phyloP scores from a whole-genome alignment of 2,329 filamentous ascomycete genomes.

The Xylaria multiplex region DNA sequence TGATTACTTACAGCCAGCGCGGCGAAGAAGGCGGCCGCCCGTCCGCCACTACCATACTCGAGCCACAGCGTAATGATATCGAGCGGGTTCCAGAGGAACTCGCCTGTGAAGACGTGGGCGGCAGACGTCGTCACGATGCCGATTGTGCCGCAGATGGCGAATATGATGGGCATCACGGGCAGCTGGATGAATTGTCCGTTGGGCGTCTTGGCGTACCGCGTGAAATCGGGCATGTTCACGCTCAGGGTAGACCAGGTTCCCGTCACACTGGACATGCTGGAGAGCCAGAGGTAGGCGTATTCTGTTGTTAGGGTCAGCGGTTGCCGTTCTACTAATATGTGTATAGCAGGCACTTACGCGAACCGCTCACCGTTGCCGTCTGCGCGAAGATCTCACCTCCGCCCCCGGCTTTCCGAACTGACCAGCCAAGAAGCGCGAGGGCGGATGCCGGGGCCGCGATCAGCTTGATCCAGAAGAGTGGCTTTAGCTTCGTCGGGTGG shows the following conservation, averaged over 20 bases:
- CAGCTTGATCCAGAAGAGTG: slow-evolving; percentile 61
- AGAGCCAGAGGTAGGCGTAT: slow-evolving; percentile 63
- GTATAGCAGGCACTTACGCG: slow-evolving; percentile 35
- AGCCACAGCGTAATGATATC: slow-evolving; percentile 59
- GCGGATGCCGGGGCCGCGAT: slow-evolving; percentile 66
- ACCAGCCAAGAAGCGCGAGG: slow-evolving; percentile 71
- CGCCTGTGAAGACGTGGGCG: slow-evolving; percentile 61
- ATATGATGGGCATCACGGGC: slow-evolving; percentile 58
- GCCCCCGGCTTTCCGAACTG: slow-evolving; percentile 66
- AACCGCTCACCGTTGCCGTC: slow-evolving; percentile 51
- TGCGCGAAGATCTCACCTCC: slow-evolving; percentile 54
- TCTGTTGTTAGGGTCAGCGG: slow-evolving; percentile 34
- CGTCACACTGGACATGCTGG: slow-evolving; percentile 58
- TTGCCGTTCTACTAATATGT: too few species aligned
- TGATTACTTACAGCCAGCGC: slow-evolving; percentile 51
- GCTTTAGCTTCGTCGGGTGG: slow-evolving; percentile 50
- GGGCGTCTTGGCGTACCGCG: slow-evolving; percentile 52
- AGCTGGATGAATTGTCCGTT: slow-evolving; percentile 55
- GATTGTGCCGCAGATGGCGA: slow-evolving; percentile 59
- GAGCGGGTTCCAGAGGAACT: slow-evolving; percentile 61
- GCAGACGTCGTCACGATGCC: slow-evolving; percentile 69
- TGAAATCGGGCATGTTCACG: slow-evolving; percentile 66
- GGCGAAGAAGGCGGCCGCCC: slow-evolving; percentile 57
- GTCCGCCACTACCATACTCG: slow-evolving; percentile 54
- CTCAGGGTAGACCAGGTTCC: slow-evolving; percentile 56